phyloP scores from a whole-genome alignment of 1,139 yeast species.

The Kodamaea arcana region DNA sequence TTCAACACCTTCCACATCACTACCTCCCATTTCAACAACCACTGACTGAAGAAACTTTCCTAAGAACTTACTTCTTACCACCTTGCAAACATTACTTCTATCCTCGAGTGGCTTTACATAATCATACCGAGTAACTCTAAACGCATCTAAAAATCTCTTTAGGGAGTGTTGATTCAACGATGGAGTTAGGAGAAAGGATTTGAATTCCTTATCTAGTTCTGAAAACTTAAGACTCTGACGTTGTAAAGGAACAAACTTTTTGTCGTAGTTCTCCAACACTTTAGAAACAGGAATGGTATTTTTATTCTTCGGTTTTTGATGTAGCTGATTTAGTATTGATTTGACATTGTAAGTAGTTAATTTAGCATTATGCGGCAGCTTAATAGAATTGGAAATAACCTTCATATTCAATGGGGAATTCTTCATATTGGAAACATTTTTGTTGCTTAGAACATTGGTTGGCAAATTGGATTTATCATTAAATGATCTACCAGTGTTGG shows the following conservation, averaged over 20 bases:
- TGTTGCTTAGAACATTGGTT: no score
- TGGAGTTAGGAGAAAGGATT: background rate
- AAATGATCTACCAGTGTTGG: no score
- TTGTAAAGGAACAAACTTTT: constrained; percentile 3
- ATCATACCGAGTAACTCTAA: constrained; percentile 18
- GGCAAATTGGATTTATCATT: no score
- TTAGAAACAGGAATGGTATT: constrained; percentile 1
- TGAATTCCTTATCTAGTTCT: constrained; percentile 5
- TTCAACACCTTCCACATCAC: constrained; percentile 2
- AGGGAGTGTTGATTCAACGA: background rate
- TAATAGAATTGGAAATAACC: background rate
- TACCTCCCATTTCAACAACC: constrained; percentile 11
- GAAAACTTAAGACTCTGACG: constrained; percentile 3
- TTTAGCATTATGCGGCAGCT: background rate
- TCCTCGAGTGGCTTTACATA: constrained; percentile 8
- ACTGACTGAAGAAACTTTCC: constrained; percentile 19
- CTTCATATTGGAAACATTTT: no score
- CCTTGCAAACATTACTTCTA: constrained; percentile 1
- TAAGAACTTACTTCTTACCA: constrained; percentile 6
- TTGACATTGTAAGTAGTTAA: background rate
- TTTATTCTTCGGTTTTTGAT: background rate
- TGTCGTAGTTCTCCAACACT: background rate
- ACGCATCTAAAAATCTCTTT: constrained; percentile 17
- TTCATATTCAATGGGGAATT: no score
- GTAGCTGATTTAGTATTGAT: constrained; percentile 1